Evolutionary conservation across 306 rosid genomes (phyloP), one percentile per base, ranked within the genome.

Genomic region (Ochetophila trinervis): DNA sequence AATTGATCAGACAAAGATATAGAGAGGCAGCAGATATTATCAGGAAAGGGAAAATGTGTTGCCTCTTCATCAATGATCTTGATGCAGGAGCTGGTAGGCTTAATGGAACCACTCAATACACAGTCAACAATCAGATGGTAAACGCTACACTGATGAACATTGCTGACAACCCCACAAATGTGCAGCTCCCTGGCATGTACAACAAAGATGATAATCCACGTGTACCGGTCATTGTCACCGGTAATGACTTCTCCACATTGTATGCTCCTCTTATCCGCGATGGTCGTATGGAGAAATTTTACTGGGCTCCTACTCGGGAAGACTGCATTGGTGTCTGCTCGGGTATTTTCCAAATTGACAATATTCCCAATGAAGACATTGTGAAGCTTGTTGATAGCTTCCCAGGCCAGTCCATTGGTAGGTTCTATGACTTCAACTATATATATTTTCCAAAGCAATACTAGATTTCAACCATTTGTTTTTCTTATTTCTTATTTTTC

Each of bases 61-160:
- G 91, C 72, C 91, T 88, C 12, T 85, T 88, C 83, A 85, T 88
- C 74, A 88, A 88, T 15, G 95, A 88, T 71, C 86, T 88, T 15
- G 95, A 88, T 58, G 95, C 95, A 4, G 95, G 95, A 65, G 95
- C 95, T 23, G 95, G 95, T 65, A 70, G 95, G 50, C 64, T 85
- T 2, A 91, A 91, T 32, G 91, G 87, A 19, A 85, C 91, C 32
- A 88, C 95, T 2, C 95, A 88, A 14, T 88, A 88, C 84, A 88
- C 95, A 0, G 91, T 88, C 21, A 88, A 88, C 76, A 88, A 88
- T 74, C 91, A 88, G 68, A 88, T 88, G 91, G 95, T 88, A 37
- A 88, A 85, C 73, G 95, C 95, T 15, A 85, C 91, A 10, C 89
- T 88, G 16, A 88, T 88, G 95, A 88, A 88, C 86, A 85, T 88